These are phyloP conservation scores for Acidomyces sp. DNA, from an alignment of 495 filamentous ascomycete species.

Conservation along the genomic window DNA sequence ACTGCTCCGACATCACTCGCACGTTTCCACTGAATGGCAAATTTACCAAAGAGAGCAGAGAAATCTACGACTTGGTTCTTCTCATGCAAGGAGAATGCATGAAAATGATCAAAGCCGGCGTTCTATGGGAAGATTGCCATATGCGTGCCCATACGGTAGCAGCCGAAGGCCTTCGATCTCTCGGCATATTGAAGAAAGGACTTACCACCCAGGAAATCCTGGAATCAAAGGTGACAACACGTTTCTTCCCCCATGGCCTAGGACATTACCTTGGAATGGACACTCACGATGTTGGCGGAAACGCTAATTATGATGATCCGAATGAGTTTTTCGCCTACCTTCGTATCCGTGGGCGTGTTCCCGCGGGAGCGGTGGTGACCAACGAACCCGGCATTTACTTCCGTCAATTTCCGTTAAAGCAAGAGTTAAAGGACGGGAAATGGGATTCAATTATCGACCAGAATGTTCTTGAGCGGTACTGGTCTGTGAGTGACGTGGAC, in stretches of 20 bases:
- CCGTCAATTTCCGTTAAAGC: conserved; percentile 81
- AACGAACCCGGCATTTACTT: conserved; percentile 94
- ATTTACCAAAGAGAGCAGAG: conserved; percentile 56
- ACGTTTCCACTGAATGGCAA: conserved; percentile 70
- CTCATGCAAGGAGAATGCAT: conserved; percentile 74
- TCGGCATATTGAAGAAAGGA: conserved; percentile 62
- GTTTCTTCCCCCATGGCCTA: conserved; percentile 86
- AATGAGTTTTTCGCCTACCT: conserved; percentile 80
- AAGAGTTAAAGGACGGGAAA: conserved; percentile 56
- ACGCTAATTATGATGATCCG: conserved; percentile 69
- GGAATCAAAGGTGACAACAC: conserved; percentile 57
- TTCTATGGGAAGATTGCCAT: conserved; percentile 79
- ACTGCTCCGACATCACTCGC: conserved; percentile 81
- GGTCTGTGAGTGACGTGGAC: too few species aligned
- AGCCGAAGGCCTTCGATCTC: conserved; percentile 59
- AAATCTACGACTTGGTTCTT: conserved; percentile 77
- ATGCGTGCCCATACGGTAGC: conserved; percentile 64
- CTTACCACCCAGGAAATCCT: conserved; percentile 53
- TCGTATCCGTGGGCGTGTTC: conserved; percentile 62
- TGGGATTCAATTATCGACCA: conserved; percentile 61
- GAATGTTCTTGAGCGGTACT: conserved; percentile 64
- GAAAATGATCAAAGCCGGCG: conserved; percentile 56
- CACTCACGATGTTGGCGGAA: conserved; percentile 82
- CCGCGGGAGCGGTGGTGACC: conserved; percentile 68
- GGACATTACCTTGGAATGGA: conserved; percentile 92